Evolutionary conservation across 768 basidiomycete genomes (phyloP).

Genomic region (Leccinum imitatum): DNA sequence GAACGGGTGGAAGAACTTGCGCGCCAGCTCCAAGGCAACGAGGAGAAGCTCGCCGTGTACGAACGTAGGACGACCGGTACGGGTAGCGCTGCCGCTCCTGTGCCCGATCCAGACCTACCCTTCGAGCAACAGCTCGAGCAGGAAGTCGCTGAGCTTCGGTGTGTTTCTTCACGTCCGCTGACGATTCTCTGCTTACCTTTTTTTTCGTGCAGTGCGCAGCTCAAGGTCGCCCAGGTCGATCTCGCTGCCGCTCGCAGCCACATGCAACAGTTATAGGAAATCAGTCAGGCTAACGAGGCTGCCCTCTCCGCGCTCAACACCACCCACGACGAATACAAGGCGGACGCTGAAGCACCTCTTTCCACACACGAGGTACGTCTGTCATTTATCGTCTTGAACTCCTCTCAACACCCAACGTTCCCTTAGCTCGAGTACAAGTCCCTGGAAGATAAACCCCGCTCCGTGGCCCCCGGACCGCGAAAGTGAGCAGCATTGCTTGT

Average conservation of each 20-base stretch:
- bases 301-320: slow-evolving; percentile 67
- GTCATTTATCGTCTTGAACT: neutral
- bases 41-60: no score
- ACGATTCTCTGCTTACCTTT: neutral
- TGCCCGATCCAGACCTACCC: no score
- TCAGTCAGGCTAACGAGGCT: slow-evolving; percentile 78
- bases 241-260: slow-evolving; percentile 67
- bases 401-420: neutral
- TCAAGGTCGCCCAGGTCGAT: slow-evolving; percentile 79
- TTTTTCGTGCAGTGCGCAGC: slow-evolving; percentile 51
- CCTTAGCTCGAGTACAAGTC: slow-evolving; percentile 61
- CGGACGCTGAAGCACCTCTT: slow-evolving; percentile 67
- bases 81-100: no score
- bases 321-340: slow-evolving; percentile 80
- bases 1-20: no score
- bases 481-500: no score
- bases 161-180: no score
- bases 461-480: slow-evolving; percentile 22
- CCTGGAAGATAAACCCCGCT: slow-evolving; percentile 60
- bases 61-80: no score
- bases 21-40: no score
- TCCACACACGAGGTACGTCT: slow-evolving; percentile 60
- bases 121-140: no score
- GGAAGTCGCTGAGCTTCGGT: no score
- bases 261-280: slow-evolving; percentile 83